Conservation (phyloP, 2,329 filamentous ascomycete species). For the Penicillium sp. region DNA sequence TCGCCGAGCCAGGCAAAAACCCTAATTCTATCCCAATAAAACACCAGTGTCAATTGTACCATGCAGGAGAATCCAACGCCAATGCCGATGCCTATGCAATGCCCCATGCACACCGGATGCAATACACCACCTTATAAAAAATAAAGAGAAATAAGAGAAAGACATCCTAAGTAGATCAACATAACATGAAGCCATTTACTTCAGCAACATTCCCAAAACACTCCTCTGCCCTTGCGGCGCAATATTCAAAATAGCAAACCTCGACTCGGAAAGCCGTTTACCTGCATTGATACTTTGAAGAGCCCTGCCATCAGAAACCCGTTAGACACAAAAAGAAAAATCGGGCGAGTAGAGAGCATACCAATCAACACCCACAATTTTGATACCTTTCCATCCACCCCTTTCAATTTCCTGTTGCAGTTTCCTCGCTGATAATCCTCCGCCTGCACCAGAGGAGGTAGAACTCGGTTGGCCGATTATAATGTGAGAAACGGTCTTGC, state of each 20-base stretch:
- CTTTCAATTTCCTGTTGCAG: slow-evolving; percentile 74
- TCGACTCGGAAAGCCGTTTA: slow-evolving; percentile 70
- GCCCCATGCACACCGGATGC: neutral
- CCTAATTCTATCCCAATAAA: neutral
- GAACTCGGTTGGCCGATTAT: slow-evolving; percentile 65
- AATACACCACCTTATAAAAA: neutral
- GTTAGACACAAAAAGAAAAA: slow-evolving; percentile 13
- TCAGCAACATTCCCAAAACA: slow-evolving; percentile 55
- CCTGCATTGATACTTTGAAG: slow-evolving; percentile 78
- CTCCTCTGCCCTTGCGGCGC: slow-evolving; percentile 63
- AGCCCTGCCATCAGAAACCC: slow-evolving; percentile 55
- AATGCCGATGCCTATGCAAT: slow-evolving; percentile 3
- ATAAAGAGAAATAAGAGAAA: neutral
- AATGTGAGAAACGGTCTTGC: slow-evolving; percentile 78
- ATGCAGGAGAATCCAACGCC: neutral
- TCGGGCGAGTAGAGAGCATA: slow-evolving; percentile 39
- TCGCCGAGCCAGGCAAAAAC: neutral
- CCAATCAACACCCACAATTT: slow-evolving; percentile 81
- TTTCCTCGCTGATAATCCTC: slow-evolving; percentile 74
- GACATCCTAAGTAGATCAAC: neutral
- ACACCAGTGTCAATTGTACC: neutral
- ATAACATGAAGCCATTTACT: neutral
- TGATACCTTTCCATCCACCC: slow-evolving; percentile 67
- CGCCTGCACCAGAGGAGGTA: slow-evolving; percentile 59
- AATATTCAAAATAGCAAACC: slow-evolving; percentile 64